phyloP scores from a whole-genome alignment of 495 filamentous ascomycete species.

The Extremus antarcticus region DNA sequence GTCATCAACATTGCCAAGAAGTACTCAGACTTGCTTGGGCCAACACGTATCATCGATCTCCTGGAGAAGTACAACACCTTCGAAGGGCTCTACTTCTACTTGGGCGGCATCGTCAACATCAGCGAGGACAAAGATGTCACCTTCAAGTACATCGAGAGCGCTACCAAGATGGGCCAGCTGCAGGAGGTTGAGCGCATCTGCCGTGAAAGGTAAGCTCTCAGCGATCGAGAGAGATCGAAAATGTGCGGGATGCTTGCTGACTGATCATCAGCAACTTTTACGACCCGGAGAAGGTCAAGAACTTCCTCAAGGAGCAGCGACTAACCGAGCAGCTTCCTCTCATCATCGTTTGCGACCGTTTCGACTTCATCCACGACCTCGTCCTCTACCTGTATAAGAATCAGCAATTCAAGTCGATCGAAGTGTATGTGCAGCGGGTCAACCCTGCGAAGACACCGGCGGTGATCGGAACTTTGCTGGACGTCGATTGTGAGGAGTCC shows the following conservation, averaged over 20 bases:
- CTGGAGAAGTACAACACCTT: constrained; percentile 95
- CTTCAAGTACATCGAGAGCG: constrained; percentile 99
- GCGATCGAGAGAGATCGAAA: too few species aligned
- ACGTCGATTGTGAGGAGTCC: constrained; percentile 92
- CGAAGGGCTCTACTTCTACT: constrained; percentile 95
- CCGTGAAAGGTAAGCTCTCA: constrained; percentile 54
- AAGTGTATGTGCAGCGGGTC: constrained; percentile 97
- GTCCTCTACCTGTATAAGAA: constrained; percentile 97
- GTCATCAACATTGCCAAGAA: constrained; percentile 94
- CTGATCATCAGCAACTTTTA: constrained; percentile 44
- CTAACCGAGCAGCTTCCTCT: constrained; percentile 87
- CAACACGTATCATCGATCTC: constrained; percentile 76
- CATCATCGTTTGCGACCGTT: constrained; percentile 97
- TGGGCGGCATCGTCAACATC: constrained; percentile 94
- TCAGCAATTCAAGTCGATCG: constrained; percentile 98
- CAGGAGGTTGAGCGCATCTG: constrained; percentile 95
- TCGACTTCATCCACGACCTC: constrained; percentile 96
- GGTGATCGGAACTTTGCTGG: constrained; percentile 89
- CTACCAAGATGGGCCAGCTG: constrained; percentile 81
- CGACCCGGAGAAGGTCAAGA: constrained; percentile 96
- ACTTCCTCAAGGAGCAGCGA: constrained; percentile 95
- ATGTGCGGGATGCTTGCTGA: not conserved
- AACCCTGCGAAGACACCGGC: constrained; percentile 89
- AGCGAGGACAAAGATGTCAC: constrained; percentile 90
- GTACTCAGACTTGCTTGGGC: constrained; percentile 94